Conservation (phyloP, 2,329 filamentous ascomycete genomes). For the Neofusicoccum ribis region DNA sequence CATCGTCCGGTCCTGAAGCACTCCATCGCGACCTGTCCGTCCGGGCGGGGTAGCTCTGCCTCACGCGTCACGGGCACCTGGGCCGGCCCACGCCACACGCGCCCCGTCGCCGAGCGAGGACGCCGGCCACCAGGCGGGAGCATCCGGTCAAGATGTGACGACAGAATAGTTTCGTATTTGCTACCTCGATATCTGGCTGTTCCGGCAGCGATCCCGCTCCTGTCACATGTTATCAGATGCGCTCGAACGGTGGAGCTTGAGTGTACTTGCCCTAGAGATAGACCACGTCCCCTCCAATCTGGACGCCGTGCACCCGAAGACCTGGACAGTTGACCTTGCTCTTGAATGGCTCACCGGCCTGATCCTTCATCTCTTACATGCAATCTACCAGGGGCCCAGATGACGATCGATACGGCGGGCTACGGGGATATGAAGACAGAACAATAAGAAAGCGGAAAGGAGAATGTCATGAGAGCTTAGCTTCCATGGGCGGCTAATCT, state of each 20-base stretch:
- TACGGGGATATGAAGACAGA: too few relatives aligned
- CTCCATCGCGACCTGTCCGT: background rate
- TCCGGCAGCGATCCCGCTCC: background rate
- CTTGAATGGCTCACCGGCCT: background rate
- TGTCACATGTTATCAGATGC: constrained; percentile 11
- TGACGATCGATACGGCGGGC: too few relatives aligned
- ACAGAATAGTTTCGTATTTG: constrained; percentile 4
- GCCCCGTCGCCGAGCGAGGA: background rate
- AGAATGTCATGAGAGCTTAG: too few relatives aligned
- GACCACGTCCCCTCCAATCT: background rate
- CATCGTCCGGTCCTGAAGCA: background rate
- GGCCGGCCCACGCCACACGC: constrained; percentile 3
- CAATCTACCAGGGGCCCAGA: too few relatives aligned
- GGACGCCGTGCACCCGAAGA: background rate
- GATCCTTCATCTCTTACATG: background rate
- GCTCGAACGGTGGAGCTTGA: background rate
- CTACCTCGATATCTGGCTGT: constrained; percentile 1
- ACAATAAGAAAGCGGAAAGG: too few relatives aligned
- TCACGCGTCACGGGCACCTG: background rate
- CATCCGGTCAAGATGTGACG: background rate
- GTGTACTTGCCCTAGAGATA: constrained; percentile 1
- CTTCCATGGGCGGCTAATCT: too few relatives aligned
- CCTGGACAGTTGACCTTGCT: background rate
- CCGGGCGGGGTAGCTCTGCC: constrained; percentile 9
- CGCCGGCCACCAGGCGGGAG: background rate